Evolutionary conservation across 108 stramenopile species (phyloP), one percentile per base, ranked within the genome.

Genomic region (Stephanodiscus minutulus): DNA sequence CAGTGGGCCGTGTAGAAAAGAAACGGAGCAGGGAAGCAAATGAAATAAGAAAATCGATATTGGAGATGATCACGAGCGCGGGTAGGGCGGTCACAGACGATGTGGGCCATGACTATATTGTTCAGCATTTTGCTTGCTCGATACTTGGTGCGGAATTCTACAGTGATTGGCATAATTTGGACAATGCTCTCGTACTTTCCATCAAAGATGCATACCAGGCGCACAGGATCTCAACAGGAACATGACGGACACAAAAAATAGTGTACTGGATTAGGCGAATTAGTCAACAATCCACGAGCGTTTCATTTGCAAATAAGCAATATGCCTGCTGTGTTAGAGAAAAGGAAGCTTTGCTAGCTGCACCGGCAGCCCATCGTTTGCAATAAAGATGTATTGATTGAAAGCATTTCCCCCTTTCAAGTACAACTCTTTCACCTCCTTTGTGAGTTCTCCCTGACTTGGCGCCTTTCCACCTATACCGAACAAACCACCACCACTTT

Each of bases 331-430:
- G 43, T 44, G n/a, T 72, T 58, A 81, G 29, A 92, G 76, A 46
- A 78, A 92, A 21, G 87, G 82, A 31, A 92, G 61, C 65, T 87
- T 84, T 15, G 76, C 68, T 33, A 92, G 72, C 64, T 81, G 74
- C 10, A 89, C 59, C 24, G 91, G 86, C 74, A 92, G 75, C n/a
- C 86, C 88, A 46, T 86, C 91, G 64, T 92, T 92, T 50, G 88
- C 87, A 10, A 63, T 63, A 68, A 79, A 89, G 11, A 85, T 60
- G 49, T 89, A 92, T 33, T 83, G 79, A 61, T 92, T 92, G 61
- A 68, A 92, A 15, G 88, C 84, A 60, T 84, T 87, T n/a, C 91
- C 91, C 43, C 91, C 91, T 39, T 83, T 70, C 36, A 89, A 58
- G 50, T 92, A 92, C 43, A 89, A 72, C 31, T 84, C 86, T 59